A percentile compares a stretch with the other conserved stretches of the same genome.
phyloP scores from a whole-genome alignment of 2,329 filamentous ascomycete species.

The Trichoderma atrobrunneum region DNA sequence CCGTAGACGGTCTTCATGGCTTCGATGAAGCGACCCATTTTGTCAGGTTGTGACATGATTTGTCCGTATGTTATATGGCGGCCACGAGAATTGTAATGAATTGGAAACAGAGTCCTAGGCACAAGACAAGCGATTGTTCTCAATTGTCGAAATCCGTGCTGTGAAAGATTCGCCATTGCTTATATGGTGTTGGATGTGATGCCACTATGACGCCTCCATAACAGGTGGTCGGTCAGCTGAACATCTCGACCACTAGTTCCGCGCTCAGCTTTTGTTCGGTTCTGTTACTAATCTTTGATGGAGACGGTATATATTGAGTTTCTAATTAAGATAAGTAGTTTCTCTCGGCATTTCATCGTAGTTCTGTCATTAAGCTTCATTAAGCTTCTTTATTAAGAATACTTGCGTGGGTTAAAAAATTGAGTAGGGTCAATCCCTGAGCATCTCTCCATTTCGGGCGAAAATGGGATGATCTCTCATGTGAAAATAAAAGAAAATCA shows the following conservation, averaged over 20 bases:
- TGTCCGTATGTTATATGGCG: not conserved
- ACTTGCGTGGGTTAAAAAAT: not conserved
- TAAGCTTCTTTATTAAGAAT: not conserved
- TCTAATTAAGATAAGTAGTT: not conserved
- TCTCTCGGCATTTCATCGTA: not conserved
- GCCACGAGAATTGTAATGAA: not conserved
- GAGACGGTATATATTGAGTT: not conserved
- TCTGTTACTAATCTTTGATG: not conserved
- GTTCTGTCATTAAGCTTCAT: not conserved
- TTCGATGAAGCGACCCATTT: slow-evolving; percentile 30
- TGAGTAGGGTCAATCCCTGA: not conserved
- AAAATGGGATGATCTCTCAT: not conserved
- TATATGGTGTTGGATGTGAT: not conserved
- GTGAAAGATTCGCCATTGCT: not conserved
- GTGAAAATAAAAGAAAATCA: not conserved
- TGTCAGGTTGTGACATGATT: not conserved
- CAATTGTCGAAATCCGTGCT: not conserved
- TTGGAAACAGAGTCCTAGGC: too few species aligned
- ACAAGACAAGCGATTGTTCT: not conserved
- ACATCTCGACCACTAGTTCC: not conserved
- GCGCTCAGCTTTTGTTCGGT: not conserved
- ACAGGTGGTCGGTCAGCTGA: not conserved
- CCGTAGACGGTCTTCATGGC: slow-evolving; percentile 41
- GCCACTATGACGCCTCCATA: slow-evolving; percentile 11
- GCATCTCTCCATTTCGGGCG: not conserved